These are phyloP conservation scores for Micromonas pusilla DNA, from an alignment of 139 green algal genomes.

Conservation along the genomic window DNA sequence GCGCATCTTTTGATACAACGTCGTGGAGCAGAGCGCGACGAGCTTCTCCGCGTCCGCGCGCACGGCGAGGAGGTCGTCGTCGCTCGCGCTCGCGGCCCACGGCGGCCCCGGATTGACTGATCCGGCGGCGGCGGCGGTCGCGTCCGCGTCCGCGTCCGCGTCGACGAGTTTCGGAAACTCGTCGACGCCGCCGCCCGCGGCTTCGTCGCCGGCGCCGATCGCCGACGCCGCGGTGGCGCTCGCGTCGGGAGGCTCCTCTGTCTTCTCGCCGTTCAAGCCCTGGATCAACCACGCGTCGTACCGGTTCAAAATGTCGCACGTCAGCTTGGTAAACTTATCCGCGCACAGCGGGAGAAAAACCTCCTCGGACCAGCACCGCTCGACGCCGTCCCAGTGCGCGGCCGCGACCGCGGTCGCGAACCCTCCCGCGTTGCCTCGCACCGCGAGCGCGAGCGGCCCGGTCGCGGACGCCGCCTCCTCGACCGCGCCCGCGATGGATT, in stretches of 20 bases:
- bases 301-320: conserved; percentile 67
- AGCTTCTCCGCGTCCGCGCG: background rate
- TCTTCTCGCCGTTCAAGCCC: background rate
- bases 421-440: background rate
- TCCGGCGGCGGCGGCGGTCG: background rate
- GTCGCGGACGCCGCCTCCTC: conserved; percentile 37
- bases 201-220: too few species aligned
- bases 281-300: conserved; percentile 56
- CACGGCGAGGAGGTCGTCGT: background rate
- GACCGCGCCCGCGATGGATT: conserved; percentile 53
- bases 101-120: background rate
- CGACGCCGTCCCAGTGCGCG: conserved; percentile 39
- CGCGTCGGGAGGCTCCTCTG: background rate
- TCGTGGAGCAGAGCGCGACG: too few species aligned
- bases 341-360: conserved; percentile 65
- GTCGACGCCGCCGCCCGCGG: too few species aligned
- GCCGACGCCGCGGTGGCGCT: background rate
- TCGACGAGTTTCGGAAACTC: too few species aligned
- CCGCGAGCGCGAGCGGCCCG: background rate
- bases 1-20: too few species aligned
- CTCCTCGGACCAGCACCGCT: conserved; percentile 39
- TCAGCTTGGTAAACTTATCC: conserved; percentile 72
- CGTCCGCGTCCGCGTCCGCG: background rate
- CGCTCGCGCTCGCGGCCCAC: conserved; percentile 1
- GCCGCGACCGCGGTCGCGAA: conserved; percentile 37